Conservation (phyloP, 495 filamentous ascomycete species). For the Astrocystis sublimbata region DNA sequence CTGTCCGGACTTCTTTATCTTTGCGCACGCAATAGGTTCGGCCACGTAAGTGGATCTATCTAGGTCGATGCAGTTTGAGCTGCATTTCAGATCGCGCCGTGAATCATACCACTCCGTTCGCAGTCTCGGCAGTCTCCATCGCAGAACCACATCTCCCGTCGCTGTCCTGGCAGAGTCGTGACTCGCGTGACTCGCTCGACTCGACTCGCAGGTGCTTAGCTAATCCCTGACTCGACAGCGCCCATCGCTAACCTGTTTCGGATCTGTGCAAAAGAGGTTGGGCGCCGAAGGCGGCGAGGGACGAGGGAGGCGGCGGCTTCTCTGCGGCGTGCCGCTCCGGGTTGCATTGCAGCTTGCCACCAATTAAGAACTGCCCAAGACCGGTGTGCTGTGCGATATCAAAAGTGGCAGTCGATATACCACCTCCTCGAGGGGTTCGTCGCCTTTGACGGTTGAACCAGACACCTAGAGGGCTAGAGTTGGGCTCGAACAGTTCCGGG, state of each 20-base stretch:
- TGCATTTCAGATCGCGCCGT: conserved; percentile 7
- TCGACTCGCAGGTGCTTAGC: background rate
- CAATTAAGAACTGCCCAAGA: background rate
- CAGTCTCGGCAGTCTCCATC: background rate
- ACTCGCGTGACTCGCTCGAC: too few species aligned
- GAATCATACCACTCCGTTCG: conserved; percentile 5
- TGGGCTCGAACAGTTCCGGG: background rate
- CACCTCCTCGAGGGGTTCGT: background rate
- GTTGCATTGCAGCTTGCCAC: conserved; percentile 5
- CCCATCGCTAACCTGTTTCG: conserved; percentile 6
- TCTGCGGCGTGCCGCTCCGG: background rate
- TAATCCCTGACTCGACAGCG: conserved; percentile 5
- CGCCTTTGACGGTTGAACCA: background rate
- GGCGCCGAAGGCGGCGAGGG: too few species aligned
- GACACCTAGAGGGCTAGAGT: too few species aligned
- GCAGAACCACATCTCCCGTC: background rate
- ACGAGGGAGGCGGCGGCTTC: too few species aligned
- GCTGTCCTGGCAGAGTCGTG: too few species aligned
- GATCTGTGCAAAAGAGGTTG: conserved; percentile 1
- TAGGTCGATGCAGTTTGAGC: conserved; percentile 10
- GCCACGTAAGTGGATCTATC: conserved; percentile 20
- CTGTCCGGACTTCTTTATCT: too few species aligned
- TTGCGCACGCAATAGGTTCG: conserved; percentile 16
- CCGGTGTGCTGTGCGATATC: background rate
- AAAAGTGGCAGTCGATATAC: background rate